Base-by-base conservation (phyloP, 2,329 filamentous ascomycete genomes). In the Penicillium italicum region DNA sequence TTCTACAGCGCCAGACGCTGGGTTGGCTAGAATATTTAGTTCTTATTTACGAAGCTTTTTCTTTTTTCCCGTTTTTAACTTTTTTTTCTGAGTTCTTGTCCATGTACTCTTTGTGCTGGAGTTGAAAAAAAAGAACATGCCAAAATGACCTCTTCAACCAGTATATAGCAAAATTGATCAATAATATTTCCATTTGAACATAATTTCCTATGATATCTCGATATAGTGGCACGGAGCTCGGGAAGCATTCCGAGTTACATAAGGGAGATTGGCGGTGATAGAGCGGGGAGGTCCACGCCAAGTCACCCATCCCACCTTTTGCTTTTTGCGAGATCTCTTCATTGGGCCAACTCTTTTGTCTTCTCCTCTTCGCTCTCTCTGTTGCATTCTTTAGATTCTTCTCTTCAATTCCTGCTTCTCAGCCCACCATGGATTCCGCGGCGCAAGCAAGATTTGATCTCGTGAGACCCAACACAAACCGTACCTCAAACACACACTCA, bases 1-100 rank as follows among this genome's bases (percentile, higher is more conserved):
- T 96, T 96, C 78, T 86, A 85, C 77, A 96, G 89, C 70, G 91
- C 90, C 6, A 87, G 92, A 72, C 83, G 86, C 72, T 96, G 92
- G 92, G 89, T 95, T 66, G 90, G 89, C 52, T 87, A 70, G 53
- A 55, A 24, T 52, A 5, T 26, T 30, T 51, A 30, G 20, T 50
- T 16, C 7, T 55, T 43, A 24, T 52, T 55, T 52, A 48, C 34
- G 31, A 38, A 46, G 18, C 38, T 42, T 41, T 45, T 53, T 50
- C 42, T 53, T 50, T 18, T 45, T 61, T 37, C 7, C 16, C 1
- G 28, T 11, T 38, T 20, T 30, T 49, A 26, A 10, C n/a, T 14
- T 56, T 56, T 57, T 43, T 9, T 53, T 40, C 28, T 26, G 11
- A 33, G 31, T 45, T 54, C 44, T 46, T 62, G 53, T 64, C 43